phyloP scores from a whole-genome alignment of 1,284 basidiomycete genomes.

The Austropuccinia psidii region DNA sequence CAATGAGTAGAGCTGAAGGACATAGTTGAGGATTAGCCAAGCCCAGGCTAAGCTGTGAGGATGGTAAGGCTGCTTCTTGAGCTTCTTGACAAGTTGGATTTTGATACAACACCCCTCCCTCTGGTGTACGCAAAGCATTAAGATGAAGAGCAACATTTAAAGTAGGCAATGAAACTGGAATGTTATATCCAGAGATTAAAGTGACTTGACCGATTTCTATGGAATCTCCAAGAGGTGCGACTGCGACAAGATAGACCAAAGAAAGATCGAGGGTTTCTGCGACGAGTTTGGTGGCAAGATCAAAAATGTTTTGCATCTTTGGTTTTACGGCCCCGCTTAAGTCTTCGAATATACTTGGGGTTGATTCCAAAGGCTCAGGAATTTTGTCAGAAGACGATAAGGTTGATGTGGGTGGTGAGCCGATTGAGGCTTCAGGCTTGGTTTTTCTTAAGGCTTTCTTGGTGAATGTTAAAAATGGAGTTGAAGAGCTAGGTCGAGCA shows the following conservation, averaged over 20 bases:
- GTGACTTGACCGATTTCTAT: too few relatives aligned
- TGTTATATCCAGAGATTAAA: conserved; percentile 40
- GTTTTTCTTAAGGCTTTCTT: not conserved
- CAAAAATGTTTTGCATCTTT: conserved; percentile 41
- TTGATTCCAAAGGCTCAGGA: not conserved
- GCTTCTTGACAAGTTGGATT: conserved; percentile 37
- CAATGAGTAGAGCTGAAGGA: conserved; percentile 40
- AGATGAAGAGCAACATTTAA: conserved; percentile 43
- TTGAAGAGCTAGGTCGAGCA: not conserved
- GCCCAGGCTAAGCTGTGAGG: not conserved
- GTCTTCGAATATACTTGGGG: conserved; percentile 27
- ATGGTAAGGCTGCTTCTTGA: not conserved
- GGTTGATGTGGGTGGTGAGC: conserved; percentile 5
- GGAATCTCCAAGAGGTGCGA: not conserved
- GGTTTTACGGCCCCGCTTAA: not conserved
- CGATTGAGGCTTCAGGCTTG: not conserved
- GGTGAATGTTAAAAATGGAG: not conserved
- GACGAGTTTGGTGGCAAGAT: conserved; percentile 40
- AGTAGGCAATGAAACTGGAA: conserved; percentile 39
- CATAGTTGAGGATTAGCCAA: not conserved
- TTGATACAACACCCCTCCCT: conserved; percentile 42
- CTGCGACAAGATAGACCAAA: conserved; percentile 40
- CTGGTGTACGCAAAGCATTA: conserved; percentile 40
- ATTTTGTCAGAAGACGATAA: not conserved
- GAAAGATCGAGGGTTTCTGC: conserved; percentile 41